Base-by-base conservation (phyloP, 345 rosid genomes). In the Arabidopsis arenosa region DNA sequence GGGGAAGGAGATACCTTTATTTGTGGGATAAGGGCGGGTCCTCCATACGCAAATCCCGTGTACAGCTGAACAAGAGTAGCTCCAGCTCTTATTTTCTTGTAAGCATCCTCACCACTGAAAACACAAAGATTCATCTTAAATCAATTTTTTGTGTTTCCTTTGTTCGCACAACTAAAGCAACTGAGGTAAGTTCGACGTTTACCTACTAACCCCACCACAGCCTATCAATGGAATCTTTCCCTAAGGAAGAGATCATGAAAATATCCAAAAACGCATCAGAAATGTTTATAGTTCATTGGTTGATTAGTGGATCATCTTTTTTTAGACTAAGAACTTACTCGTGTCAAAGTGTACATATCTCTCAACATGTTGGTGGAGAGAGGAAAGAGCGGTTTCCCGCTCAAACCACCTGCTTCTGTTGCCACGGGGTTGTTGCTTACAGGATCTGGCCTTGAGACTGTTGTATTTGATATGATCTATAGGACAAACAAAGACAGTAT, bases 61-160 rank as follows among this genome's bases (percentile, higher is more conserved):
- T 95, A 95, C 66, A 95, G 90, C 86, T 95, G 99, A 80, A 92
- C 91, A 73, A 95, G 99, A 37, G 92, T 90, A 59, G 98, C 99
- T 72, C 98, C 99, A 5, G 96, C 90, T 82, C 99, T 85, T 61
- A 95, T 83, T 82, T 90, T 95, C 74, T 85, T 83, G 87, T 90
- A 95, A 70, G 99, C 99, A 75, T 95, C 99, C 80, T 92, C 97
- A 57, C 99, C 98, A 80, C 99, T 95, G 81, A 74, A 80, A 78
- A 47, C 6, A 41, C 43, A 66, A 52, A 66, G 21, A 36, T 44
- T 43, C 49, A 68, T 68, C 48, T 17, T 30, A n/a, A 36, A 3
- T 18, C 11, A 0, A 0, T 9, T 26, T 17, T 2, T 7, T 9
- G 37, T 59, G 53, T 53, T 43, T 26, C 13, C 63, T 44, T 70